A percentile compares a stretch with the other conserved stretches of the same genome.
Evolutionary conservation across 2,329 filamentous ascomycete species (phyloP).

Genomic region (Talaromyces sp.): DNA sequence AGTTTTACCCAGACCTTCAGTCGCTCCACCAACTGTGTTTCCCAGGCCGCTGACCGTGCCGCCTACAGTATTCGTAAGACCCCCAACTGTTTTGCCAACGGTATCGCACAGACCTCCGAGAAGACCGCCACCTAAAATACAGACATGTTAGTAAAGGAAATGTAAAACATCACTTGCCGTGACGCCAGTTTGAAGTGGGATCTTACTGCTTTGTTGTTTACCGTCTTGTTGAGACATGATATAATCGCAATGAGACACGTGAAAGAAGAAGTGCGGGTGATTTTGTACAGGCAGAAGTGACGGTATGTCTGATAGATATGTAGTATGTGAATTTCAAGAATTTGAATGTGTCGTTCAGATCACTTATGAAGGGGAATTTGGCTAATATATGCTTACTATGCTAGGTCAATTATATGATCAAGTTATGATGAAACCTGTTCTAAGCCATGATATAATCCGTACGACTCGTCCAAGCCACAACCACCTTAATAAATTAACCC

Average conservation of each 20-base stretch:
- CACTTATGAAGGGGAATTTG: too few species aligned
- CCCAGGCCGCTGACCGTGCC: constrained; percentile 31
- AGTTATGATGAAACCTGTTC: constrained; percentile 15
- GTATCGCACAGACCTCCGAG: constrained; percentile 32
- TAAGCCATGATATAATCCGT: constrained; percentile 25
- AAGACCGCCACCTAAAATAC: constrained; percentile 20
- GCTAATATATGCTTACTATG: too few species aligned
- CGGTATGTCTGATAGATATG: too few species aligned
- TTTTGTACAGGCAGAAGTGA: not conserved
- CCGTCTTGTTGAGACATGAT: too few species aligned
- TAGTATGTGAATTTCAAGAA: too few species aligned
- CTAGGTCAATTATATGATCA: too few species aligned
- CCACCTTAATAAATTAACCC: constrained; percentile 3
- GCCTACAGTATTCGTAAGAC: constrained; percentile 37
- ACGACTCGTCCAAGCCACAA: constrained; percentile 11
- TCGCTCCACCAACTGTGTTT: constrained; percentile 39
- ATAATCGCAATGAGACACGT: not conserved
- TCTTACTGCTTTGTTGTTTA: constrained; percentile 16
- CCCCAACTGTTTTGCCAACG: constrained; percentile 34
- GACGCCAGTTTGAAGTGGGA: not conserved
- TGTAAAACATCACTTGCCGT: too few species aligned
- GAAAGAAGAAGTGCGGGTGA: not conserved
- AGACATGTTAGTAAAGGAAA: not conserved
- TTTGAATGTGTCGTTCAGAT: too few species aligned
- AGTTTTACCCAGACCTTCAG: constrained; percentile 32